phyloP scores from a whole-genome alignment of 176 grass and related monocot species.

The Cocos nucifera region DNA sequence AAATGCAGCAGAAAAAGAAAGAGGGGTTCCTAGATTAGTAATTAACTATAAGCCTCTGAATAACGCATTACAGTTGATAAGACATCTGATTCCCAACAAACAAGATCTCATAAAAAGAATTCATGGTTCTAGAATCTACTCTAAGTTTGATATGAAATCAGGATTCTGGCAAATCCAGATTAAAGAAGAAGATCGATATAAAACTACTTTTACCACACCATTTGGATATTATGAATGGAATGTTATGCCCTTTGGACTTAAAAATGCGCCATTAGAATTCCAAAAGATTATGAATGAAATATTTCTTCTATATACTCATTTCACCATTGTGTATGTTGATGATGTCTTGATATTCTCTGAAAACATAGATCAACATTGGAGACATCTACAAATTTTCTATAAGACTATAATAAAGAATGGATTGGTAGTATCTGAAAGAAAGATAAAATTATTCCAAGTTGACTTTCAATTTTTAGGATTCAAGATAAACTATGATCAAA shows the following conservation, averaged over 20 bases:
- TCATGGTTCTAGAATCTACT: no score
- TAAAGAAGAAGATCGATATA: background rate
- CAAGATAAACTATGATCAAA: background rate
- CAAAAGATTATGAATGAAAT: background rate
- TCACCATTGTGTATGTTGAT: background rate
- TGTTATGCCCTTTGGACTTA: background rate
- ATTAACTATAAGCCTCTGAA: no score
- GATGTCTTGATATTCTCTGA: background rate
- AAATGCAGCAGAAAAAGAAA: no score
- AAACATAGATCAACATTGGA: background rate
- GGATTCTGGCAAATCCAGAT: background rate
- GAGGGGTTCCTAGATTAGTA: no score
- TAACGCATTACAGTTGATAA: no score
- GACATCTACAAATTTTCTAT: background rate
- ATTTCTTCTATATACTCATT: background rate
- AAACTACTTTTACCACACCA: background rate
- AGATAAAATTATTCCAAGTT: background rate
- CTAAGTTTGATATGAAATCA: background rate
- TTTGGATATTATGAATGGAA: background rate
- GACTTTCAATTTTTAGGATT: background rate
- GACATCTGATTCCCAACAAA: no score
- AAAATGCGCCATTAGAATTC: background rate
- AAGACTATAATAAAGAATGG: background rate
- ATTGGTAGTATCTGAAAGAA: background rate
- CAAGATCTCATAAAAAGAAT: no score